Evolutionary conservation across 805 yeast species (phyloP), one percentile per base, ranked within the genome.

Genomic region (Metschnikowia orientalis): DNA sequence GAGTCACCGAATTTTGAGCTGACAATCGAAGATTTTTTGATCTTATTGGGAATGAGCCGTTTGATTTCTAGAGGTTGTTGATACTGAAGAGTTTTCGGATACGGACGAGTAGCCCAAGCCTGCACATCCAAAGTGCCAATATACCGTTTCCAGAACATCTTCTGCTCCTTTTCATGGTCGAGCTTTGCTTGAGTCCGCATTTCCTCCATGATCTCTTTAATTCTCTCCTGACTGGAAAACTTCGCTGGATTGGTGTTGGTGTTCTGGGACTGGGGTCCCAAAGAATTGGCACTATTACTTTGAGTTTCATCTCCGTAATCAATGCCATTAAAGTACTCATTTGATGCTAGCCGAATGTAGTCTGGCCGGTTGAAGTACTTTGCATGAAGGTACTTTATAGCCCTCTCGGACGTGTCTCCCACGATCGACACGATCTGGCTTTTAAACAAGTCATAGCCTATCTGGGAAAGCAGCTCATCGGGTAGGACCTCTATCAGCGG

Each of bases 101-200:
- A 72, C 0, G 85, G 82, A 39, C 89, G 59, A 0, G 88, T 81
- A 8, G 88, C 82, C 81, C 83, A 78, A 3, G 82, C 84, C 32
- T 71, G 71, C 2, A 76, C 72, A 37, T 71, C 72, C 8, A 80
- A 37, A 0, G 81, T 62, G 0, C 90, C 90, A 18, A 82, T 65
- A 44, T 67, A 80, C 26, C 69, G 56, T 16, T 35, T 40, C 71
- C 70, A 62, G n/a, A 26, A 10, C 6, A 19, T 17, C 9, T 24
- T 19, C n/a, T n/a, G n/a, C 11, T 26, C 41, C 25, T 18, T 38
- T 14, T 33, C 35, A 28, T 24, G 33, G 2, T 33, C 12, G 6
- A 40, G 47, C 9, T 41, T 32, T 9, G 41, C 29, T 15, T 37
- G 42, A 3, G 38, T 14, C 10, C 23, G 31, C 41, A 44, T 40